These are phyloP conservation scores for Saksenaea vasiformis DNA, from an alignment of 371 early-diverging fungal species.

Conservation along the genomic window DNA sequence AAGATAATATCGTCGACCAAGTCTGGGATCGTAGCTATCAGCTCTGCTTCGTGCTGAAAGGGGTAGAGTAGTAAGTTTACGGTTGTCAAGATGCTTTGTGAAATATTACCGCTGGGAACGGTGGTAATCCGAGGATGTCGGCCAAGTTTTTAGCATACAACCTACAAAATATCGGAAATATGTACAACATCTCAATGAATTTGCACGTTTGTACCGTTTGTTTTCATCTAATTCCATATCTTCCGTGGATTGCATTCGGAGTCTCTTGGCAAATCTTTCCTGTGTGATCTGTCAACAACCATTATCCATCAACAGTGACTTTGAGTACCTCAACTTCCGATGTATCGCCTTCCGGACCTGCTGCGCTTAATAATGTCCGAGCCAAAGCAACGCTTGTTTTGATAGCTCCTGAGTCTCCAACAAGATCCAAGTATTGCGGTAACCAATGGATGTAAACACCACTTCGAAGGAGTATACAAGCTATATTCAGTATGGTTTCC, in stretches of 20 bases:
- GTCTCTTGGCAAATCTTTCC: not conserved
- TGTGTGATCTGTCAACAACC: not conserved
- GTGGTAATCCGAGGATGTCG: not conserved
- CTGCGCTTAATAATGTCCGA: not conserved
- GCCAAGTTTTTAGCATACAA: not conserved
- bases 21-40: not conserved
- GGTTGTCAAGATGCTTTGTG: not conserved
- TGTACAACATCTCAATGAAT: not conserved
- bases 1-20: not conserved
- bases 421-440: not conserved
- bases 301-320: not conserved
- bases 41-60: not conserved
- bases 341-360: not conserved
- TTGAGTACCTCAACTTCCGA: not conserved
- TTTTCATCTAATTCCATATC: not conserved
- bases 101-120: not conserved
- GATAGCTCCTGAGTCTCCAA: not conserved
- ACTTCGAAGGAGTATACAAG: not conserved
- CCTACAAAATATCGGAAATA: not conserved
- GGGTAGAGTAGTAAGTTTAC: not conserved
- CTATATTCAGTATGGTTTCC: not conserved
- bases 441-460: not conserved
- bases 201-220: not conserved
- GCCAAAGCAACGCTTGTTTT: not conserved
- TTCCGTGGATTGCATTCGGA: not conserved